phyloP scores from a whole-genome alignment of 495 filamentous ascomycete genomes.

The Talaromyces borbonicus region DNA sequence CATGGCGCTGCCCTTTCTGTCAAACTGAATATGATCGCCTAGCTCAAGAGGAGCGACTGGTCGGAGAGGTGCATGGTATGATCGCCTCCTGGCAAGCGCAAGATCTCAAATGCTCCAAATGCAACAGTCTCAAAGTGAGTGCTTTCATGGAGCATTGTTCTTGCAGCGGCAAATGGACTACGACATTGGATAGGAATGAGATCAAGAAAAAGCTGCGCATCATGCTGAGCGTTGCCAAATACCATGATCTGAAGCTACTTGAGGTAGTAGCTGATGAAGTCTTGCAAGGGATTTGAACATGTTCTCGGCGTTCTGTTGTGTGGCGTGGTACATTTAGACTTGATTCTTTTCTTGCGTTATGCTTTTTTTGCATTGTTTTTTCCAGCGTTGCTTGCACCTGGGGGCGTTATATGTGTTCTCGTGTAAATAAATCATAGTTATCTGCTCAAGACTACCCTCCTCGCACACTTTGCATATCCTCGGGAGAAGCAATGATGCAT shows the following conservation, averaged over 20 bases:
- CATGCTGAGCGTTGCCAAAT: constrained; percentile 60
- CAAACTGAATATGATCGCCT: constrained; percentile 63
- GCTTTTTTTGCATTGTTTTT: constrained; percentile 3
- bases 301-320: not conserved
- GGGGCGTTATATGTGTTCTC: not conserved
- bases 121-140: constrained; percentile 52
- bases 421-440: not conserved
- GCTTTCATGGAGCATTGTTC: constrained; percentile 97
- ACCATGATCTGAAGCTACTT: constrained; percentile 74
- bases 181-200: constrained; percentile 60
- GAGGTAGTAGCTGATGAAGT: constrained; percentile 61
- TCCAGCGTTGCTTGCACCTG: not conserved
- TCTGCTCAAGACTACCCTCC: not conserved
- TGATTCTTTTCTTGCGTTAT: too few species aligned
- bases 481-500: too few species aligned
- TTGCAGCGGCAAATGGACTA: constrained; percentile 76
- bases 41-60: constrained; percentile 72
- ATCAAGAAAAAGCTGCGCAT: constrained; percentile 57
- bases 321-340: too few species aligned
- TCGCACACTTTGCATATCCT: too few species aligned
- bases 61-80: constrained; percentile 63
- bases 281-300: constrained; percentile 22
- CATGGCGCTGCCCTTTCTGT: constrained; percentile 76
- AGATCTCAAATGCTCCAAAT: constrained; percentile 72
- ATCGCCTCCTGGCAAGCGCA: constrained; percentile 78